These are phyloP conservation scores for Diospyros kaki DNA, from an alignment of 148 eudicot genomes.

Conservation along the genomic window DNA sequence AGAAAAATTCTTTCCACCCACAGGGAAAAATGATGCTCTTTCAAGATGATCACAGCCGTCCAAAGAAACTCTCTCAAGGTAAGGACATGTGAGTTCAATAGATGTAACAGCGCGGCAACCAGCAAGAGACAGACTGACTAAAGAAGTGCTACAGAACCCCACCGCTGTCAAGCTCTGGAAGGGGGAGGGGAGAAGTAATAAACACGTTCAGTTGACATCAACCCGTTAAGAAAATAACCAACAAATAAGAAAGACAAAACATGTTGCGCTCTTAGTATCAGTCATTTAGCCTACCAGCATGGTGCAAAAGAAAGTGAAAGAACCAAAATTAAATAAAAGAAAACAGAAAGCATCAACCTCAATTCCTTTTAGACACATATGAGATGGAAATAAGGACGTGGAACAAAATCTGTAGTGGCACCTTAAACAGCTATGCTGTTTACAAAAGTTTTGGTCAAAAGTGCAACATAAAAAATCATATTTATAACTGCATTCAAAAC, in stretches of 20 bases:
- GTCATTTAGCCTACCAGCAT: neutral
- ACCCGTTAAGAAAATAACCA: neutral
- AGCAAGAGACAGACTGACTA: slow-evolving; percentile 73
- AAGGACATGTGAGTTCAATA: slow-evolving; percentile 66
- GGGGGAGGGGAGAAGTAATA: slow-evolving; percentile 4
- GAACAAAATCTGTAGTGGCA: neutral
- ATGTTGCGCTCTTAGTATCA: slow-evolving; percentile 5
- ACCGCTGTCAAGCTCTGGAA: slow-evolving; percentile 74
- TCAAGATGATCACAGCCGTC: slow-evolving; percentile 99
- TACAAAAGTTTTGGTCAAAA: neutral
- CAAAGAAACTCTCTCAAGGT: slow-evolving; percentile 71
- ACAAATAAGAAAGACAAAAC: neutral
- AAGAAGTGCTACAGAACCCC: slow-evolving; percentile 59
- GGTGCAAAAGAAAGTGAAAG: neutral
- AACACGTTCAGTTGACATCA: slow-evolving; percentile 6
- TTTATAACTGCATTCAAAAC: neutral
- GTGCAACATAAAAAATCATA: too few relatives aligned
- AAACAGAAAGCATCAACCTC: neutral
- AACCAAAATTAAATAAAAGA: neutral
- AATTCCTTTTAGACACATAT: neutral
- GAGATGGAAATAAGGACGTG: neutral
- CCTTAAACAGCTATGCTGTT: too few relatives aligned
- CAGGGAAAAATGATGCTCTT: slow-evolving; percentile 82
- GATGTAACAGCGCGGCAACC: slow-evolving; percentile 74
- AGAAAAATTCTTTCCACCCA: slow-evolving; percentile 30